A percentile compares a stretch with the other conserved stretches of the same genome.
Evolutionary conservation across 495 filamentous ascomycete genomes (phyloP).

Genomic region (Parmelia sp.): DNA sequence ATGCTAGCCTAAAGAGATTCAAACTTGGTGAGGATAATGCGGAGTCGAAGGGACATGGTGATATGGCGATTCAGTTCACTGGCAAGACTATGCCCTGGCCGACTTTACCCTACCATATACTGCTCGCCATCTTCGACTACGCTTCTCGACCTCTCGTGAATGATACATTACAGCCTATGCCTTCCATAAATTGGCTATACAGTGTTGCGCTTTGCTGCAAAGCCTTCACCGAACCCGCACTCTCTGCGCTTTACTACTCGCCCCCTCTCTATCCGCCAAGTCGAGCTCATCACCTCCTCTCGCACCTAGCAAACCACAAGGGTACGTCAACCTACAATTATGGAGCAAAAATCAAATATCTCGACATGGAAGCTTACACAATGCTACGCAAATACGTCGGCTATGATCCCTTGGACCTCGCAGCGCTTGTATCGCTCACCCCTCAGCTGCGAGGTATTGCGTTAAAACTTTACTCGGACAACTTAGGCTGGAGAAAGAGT

Average conservation of each 20-base stretch:
- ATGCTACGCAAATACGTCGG: slow-evolving; percentile 41
- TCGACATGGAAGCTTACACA: slow-evolving; percentile 58
- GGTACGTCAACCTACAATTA: slow-evolving; percentile 47
- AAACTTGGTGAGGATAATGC: background rate
- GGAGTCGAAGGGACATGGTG: slow-evolving; percentile 2
- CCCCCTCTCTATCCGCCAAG: slow-evolving; percentile 55
- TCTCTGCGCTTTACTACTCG: slow-evolving; percentile 64
- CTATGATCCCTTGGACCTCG: slow-evolving; percentile 43
- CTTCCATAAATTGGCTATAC: slow-evolving; percentile 55
- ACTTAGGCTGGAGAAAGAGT: slow-evolving; percentile 10
- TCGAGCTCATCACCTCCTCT: slow-evolving; percentile 44
- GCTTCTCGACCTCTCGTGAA: slow-evolving; percentile 58
- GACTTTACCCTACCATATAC: slow-evolving; percentile 63
- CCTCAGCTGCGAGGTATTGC: slow-evolving; percentile 37
- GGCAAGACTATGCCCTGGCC: slow-evolving; percentile 59
- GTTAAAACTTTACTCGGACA: slow-evolving; percentile 19
- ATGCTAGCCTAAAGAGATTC: background rate
- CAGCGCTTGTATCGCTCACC: slow-evolving; percentile 36
- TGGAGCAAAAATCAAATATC: slow-evolving; percentile 58
- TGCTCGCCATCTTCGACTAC: slow-evolving; percentile 60
- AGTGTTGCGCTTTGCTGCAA: slow-evolving; percentile 55
- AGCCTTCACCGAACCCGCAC: slow-evolving; percentile 63
- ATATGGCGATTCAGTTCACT: slow-evolving; percentile 29
- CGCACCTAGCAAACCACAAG: slow-evolving; percentile 40
- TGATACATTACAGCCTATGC: slow-evolving; percentile 32